Evolutionary conservation across 345 rosid species (phyloP), one percentile per base, ranked within the genome.

Genomic region (Rhodamnia rubescens): DNA sequence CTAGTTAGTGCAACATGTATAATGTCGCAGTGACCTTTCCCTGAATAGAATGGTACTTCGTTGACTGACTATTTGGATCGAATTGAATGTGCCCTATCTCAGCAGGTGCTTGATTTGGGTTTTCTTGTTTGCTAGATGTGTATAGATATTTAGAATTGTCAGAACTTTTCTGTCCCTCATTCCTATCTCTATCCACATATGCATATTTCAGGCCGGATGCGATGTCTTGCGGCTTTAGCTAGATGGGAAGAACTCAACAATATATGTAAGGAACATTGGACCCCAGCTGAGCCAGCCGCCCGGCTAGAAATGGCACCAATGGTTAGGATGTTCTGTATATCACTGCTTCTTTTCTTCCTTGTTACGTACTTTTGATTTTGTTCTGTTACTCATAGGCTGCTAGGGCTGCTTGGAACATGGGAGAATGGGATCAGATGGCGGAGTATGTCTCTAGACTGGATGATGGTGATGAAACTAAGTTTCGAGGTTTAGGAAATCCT

Each of bases 381-480:
- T 84, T 32, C 40, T 42, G 42, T 42, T 88, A 29, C 57, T 81
- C 78, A 18, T 88, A 97, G 99, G 99, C 99, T 89, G 99, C 99
- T 87, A 61, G 16, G 52, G 99, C 99, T 92, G 99, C 99, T 85
- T 97, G 99, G 99, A 97, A 95, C 87, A 97, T 97, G 99, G 99
- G 99, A 78, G 99, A 97, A 86, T 97, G 99, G 99, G 99, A 97
- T 89, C 99, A 96, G 89, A 97, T 97, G 99, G 96, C 98, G 9
- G 99, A 97, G 91, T 97, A 96, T 91, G 99, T 96, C 80, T 94
- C 95, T 86, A 93, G 95, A 81, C 90, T 97, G 87, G 99, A 97
- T 88, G 98, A 97, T 91, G 99, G 99, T 52, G 99, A 97, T 91
- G 99, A 96, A 90, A 92, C 98, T 86, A 97, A 94, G 91, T 93